Evolutionary conservation across 331 rosid species (phyloP).

Genomic region (Cydonia oblonga): DNA sequence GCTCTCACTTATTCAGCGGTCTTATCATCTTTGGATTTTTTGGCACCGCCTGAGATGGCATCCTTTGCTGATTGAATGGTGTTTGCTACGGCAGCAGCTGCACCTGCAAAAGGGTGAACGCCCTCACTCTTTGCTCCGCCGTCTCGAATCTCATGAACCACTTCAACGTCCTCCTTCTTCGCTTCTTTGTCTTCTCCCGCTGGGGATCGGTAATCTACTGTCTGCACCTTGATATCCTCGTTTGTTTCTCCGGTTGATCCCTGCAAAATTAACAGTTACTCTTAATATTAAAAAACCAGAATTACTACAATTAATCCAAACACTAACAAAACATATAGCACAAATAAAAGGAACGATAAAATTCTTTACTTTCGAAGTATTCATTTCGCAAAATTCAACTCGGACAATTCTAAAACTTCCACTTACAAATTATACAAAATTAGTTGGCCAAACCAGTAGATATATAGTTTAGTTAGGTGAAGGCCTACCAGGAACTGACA

Average conservation of each 20-base stretch:
- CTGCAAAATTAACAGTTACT: not conserved
- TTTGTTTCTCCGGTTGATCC: conserved; percentile 16
- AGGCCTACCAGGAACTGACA: not conserved
- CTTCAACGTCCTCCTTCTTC: not conserved
- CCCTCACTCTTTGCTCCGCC: not conserved
- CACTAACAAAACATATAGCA: not conserved
- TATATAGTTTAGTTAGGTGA: not conserved
- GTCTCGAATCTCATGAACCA: conserved; percentile 24
- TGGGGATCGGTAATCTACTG: conserved; percentile 22
- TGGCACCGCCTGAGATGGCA: conserved; percentile 20
- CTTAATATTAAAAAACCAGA: not conserved
- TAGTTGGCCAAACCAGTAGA: not conserved
- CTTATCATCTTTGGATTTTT: not conserved
- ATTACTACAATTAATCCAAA: not conserved
- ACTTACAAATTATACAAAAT: not conserved
- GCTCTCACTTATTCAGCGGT: not conserved
- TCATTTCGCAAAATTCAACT: conserved; percentile 3
- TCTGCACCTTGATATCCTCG: conserved; percentile 14
- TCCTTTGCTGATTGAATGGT: conserved; percentile 10
- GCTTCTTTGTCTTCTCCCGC: conserved; percentile 18
- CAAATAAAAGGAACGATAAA: not conserved
- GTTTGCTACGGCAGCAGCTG: not conserved
- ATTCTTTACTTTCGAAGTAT: not conserved
- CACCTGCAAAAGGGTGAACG: conserved; percentile 1
- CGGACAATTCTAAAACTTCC: not conserved